Evolutionary conservation across 2,329 filamentous ascomycete species (phyloP).

Genomic region (Aureobasidium sp.): DNA sequence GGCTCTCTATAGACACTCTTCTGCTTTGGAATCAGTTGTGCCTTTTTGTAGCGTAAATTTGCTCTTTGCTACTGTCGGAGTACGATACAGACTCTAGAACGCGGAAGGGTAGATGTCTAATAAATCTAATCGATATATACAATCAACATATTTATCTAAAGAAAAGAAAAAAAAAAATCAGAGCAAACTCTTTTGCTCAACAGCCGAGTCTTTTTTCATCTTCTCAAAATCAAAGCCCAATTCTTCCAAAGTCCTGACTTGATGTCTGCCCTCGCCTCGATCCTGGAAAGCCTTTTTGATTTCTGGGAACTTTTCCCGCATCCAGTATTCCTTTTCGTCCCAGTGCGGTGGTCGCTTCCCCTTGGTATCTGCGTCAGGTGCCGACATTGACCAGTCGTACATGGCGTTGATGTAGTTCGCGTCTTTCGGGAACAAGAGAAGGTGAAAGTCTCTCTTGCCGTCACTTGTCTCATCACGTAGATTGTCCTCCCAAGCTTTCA

Average conservation of each 20-base stretch:
- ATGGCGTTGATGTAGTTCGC: constrained; percentile 61
- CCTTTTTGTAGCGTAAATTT: background rate
- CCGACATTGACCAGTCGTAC: constrained; percentile 50
- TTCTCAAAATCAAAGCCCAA: constrained; percentile 46
- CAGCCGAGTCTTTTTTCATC: constrained; percentile 20
- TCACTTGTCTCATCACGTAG: constrained; percentile 34
- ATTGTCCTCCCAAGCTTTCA: constrained; percentile 58
- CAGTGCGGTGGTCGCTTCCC: constrained; percentile 65
- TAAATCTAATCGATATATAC: too few relatives aligned
- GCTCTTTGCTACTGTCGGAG: too few relatives aligned
- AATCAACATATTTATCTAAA: background rate
- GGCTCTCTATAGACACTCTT: background rate
- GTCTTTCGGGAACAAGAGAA: constrained; percentile 52
- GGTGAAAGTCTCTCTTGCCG: constrained; percentile 45
- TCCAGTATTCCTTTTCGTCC: constrained; percentile 63
- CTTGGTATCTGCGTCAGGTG: constrained; percentile 30
- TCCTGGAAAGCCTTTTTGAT: constrained; percentile 66
- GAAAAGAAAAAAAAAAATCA: background rate
- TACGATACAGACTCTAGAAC: too few relatives aligned
- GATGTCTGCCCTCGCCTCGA: constrained; percentile 47
- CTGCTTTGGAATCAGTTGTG: background rate
- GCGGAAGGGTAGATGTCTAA: too few relatives aligned
- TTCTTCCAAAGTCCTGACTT: constrained; percentile 58
- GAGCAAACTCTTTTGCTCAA: constrained; percentile 15
- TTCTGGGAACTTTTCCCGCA: constrained; percentile 55